Percentiles rank a stretch among this genome's conserved stretches.
Conservation (phyloP, 768 basidiomycete genomes). For the Tricholoma furcatifolium region DNA sequence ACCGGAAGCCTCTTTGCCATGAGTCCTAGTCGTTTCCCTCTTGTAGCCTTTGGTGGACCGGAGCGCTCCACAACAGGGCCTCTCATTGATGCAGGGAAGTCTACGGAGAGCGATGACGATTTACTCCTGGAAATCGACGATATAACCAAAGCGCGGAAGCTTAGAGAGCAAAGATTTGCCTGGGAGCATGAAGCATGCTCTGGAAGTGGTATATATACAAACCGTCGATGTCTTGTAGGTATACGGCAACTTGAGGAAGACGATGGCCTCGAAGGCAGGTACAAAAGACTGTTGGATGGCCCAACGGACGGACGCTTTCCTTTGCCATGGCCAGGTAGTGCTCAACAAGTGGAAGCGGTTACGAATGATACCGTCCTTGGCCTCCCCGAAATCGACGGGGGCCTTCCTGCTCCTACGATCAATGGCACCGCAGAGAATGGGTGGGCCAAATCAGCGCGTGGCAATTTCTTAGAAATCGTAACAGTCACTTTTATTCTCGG, state of each 20-base stretch:
- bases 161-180: conserved; percentile 17
- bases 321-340: conserved; percentile 7
- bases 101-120: conserved; percentile 23
- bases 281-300: conserved; percentile 59
- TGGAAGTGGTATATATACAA: conserved; percentile 20
- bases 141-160: conserved; percentile 43
- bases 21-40: conserved; percentile 77
- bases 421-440: conserved; percentile 3
- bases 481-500: conserved; percentile 25
- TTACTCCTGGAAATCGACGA: conserved; percentile 42
- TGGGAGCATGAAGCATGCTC: conserved; percentile 13
- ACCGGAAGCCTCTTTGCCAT: conserved; percentile 81
- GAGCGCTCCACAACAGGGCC: conserved; percentile 18
- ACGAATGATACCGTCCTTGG: conserved; percentile 6
- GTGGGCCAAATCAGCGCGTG: conserved; percentile 13
- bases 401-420: background rate
- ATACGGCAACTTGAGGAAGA: conserved; percentile 53
- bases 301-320: conserved; percentile 33
- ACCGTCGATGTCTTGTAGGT: conserved; percentile 64
- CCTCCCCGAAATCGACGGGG: background rate
- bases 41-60: conserved; percentile 65
- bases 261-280: conserved; percentile 41
- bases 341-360: conserved; percentile 8
- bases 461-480: conserved; percentile 22
- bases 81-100: conserved; percentile 25